phyloP scores from a whole-genome alignment of 306 rosid species.

The Inga leiocalycina region DNA sequence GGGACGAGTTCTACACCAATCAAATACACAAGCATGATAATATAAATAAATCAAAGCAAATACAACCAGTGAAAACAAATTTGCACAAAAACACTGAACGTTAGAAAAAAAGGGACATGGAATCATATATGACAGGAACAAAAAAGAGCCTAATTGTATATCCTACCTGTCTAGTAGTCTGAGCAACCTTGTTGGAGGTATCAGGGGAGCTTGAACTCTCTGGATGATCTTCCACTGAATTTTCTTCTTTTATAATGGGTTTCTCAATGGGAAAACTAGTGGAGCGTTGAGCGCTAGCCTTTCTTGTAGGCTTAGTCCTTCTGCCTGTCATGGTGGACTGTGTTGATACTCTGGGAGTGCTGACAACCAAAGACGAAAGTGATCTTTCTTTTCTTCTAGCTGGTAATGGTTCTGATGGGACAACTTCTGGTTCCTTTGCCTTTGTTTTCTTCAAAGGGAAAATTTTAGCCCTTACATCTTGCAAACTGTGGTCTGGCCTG shows the following conservation, averaged over 20 bases:
- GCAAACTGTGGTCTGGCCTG: conserved; percentile 94
- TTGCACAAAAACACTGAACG: background rate
- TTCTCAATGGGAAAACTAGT: conserved; percentile 69
- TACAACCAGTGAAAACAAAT: conserved; percentile 14
- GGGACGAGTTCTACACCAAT: conserved; percentile 58
- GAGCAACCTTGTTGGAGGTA: conserved; percentile 55
- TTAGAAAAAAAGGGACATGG: conserved; percentile 17
- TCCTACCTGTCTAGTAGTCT: conserved; percentile 60
- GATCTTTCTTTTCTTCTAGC: conserved; percentile 93
- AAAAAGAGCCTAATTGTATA: conserved; percentile 25
- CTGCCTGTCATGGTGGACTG: conserved; percentile 77
- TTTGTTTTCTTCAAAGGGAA: conserved; percentile 79
- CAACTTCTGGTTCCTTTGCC: conserved; percentile 63
- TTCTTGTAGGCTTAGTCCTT: conserved; percentile 83
- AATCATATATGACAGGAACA: conserved; percentile 8
- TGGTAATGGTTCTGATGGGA: conserved; percentile 57
- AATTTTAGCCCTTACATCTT: conserved; percentile 84
- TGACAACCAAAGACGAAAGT: conserved; percentile 89
- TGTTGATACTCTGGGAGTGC: conserved; percentile 82
- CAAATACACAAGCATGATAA: conserved; percentile 24
- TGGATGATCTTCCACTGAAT: conserved; percentile 48
- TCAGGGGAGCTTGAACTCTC: conserved; percentile 78
- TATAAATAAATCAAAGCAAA: conserved; percentile 23
- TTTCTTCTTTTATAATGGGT: conserved; percentile 62
- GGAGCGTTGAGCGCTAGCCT: conserved; percentile 59